Percentiles rank a stretch among this genome's conserved stretches.
Conservation (phyloP, 495 filamentous ascomycete species). For the Neurospora sp. region DNA sequence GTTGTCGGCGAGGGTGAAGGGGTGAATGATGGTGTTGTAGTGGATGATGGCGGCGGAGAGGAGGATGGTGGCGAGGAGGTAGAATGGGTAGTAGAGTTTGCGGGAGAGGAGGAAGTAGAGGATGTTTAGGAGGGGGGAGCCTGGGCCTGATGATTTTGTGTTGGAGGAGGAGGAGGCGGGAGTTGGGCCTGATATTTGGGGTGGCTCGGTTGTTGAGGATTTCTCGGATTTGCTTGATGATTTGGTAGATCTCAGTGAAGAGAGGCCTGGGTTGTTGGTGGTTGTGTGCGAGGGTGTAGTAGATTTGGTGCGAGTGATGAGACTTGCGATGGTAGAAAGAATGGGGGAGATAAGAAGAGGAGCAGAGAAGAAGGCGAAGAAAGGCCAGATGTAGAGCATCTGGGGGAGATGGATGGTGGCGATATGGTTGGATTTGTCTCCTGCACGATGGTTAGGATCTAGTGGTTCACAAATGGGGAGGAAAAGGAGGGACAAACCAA, state of each 20-base stretch:
- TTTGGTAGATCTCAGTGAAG: neutral
- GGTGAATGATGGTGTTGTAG: slow-evolving; percentile 88
- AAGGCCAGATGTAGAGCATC: slow-evolving; percentile 91
- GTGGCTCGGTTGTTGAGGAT: neutral
- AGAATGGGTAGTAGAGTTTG: slow-evolving; percentile 13
- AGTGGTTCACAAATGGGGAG: neutral
- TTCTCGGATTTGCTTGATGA: neutral
- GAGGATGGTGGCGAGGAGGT: slow-evolving; percentile 16
- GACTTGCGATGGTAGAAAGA: neutral
- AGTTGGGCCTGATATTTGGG: neutral
- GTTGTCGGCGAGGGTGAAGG: slow-evolving; percentile 94
- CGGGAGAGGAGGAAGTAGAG: slow-evolving; percentile 3
- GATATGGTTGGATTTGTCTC: slow-evolving; percentile 88
- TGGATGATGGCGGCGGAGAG: slow-evolving; percentile 44
- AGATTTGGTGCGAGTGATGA: neutral
- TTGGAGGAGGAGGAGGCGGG: neutral
- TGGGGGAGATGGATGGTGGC: slow-evolving; percentile 83
- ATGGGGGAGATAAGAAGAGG: slow-evolving; percentile 48
- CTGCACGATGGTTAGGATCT: slow-evolving; percentile 25
- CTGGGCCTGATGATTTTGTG: neutral
- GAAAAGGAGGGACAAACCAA: slow-evolving; percentile 45
- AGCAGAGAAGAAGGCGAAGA: slow-evolving; percentile 78
- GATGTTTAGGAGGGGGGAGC: neutral
- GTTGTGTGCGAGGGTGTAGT: neutral
- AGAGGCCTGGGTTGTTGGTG: neutral